Evolutionary conservation across 768 basidiomycete species (phyloP), one percentile per base, ranked within the genome.

Genomic region (Polyporus arcularius): DNA sequence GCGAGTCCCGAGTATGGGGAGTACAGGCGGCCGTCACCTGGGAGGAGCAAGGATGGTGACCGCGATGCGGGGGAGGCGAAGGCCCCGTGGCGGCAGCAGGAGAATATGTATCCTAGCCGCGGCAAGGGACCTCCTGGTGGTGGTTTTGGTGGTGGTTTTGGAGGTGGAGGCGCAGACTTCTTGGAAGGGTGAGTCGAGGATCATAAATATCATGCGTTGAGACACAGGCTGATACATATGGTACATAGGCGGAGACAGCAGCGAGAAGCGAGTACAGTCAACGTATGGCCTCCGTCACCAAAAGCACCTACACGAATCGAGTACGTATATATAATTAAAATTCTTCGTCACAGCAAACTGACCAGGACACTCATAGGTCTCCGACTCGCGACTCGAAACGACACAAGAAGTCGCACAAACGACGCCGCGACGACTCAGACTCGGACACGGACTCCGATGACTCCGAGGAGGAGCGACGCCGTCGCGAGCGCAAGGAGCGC

Each of bases 271-370:
- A 82, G 75, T 9, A 79, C 78, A 5, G 71, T 85, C 2, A 80
- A 81, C 65, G 79, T 92, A n/a, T 95, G 93, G 93, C 93, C 93
- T 1, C 73, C 85, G 4, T 94, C 93, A 3, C 93, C 93, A 0
- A 88, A 87, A 64, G 83, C 80, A 10, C 85, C 85, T 56, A 75
- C 81, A 40, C 83, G 90, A 40, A 72, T 59, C 21, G 62, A 63
- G 62, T 63, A 74, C 48, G 63, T 84, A 85, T 90, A 74, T 59
- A 28, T 28, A 48, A 4, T 2, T 10, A 4, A 50, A n/a, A 18
- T 12, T 38, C n/a, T 42, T 30, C 28, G 53, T 7, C 53, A 47
- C 31, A 50, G 18, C 40, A 52, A 5, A 18, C 53, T 28, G 57
- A 48, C 39, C 15, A 16, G 50, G 46, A 8, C 67, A 31, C 35